Percentiles rank a stretch among this genome's conserved stretches.
These are phyloP conservation scores for Kodamaea derodonti DNA, from an alignment of 1,139 yeast species.

Conservation along the genomic window DNA sequence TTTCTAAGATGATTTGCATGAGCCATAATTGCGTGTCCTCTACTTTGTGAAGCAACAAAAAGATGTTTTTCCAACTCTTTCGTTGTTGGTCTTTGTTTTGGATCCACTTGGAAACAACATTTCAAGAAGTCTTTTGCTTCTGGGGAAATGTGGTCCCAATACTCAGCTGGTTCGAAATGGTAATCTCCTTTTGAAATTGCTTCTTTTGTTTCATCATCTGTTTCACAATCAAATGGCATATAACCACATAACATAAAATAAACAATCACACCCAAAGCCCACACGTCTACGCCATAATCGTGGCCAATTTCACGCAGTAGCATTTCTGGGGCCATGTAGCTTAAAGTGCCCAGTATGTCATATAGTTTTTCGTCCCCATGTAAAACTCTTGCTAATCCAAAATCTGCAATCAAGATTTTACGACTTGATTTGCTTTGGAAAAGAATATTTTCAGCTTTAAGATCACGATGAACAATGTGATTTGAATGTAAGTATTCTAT, in stretches of 20 bases:
- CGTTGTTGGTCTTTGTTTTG: constrained; percentile 45
- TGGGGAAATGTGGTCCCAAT: constrained; percentile 53
- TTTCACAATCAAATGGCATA: constrained; percentile 77
- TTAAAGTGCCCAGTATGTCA: constrained; percentile 59
- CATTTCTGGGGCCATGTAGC: constrained; percentile 75
- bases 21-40: background rate
- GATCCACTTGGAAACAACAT: constrained; percentile 51
- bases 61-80: constrained; percentile 47
- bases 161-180: constrained; percentile 56
- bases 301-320: constrained; percentile 49
- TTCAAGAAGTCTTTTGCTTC: constrained; percentile 57
- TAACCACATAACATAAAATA: constrained; percentile 74
- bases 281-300: constrained; percentile 60
- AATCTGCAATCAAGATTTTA: constrained; percentile 61
- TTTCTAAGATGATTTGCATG: background rate
- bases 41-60: constrained; percentile 22
- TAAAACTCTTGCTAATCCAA: constrained; percentile 53
- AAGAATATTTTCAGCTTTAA: constrained; percentile 40
- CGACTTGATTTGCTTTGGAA: constrained; percentile 27
- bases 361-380: constrained; percentile 26
- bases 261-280: constrained; percentile 75
- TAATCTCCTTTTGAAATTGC: constrained; percentile 59
- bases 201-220: constrained; percentile 62
- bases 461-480: constrained; percentile 39
- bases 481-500: constrained; percentile 29